A percentile compares a stretch with the other conserved stretches of the same genome.
These are phyloP conservation scores for Prinsepia uniflora DNA, from an alignment of 306 rosid genomes.

Conservation along the genomic window DNA sequence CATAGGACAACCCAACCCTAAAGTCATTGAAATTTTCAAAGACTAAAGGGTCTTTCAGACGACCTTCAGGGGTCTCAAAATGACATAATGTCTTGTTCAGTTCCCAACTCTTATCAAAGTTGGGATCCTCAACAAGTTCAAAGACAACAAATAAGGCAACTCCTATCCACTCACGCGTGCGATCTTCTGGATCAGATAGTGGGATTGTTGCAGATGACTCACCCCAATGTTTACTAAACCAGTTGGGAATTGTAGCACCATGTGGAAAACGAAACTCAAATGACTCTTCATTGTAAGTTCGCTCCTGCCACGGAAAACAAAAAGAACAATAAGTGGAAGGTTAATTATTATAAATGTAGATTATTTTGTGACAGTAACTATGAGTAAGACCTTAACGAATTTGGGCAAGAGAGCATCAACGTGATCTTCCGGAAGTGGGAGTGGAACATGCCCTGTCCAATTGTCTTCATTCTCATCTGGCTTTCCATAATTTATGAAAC, in stretches of 20 bases:
- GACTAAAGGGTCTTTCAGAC: neutral
- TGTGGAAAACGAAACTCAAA: neutral
- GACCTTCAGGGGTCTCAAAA: neutral
- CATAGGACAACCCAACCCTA: neutral
- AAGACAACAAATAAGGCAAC: neutral
- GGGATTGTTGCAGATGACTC: neutral
- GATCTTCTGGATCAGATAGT: slow-evolving; percentile 1
- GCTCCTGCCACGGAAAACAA: neutral
- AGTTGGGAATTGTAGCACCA: neutral
- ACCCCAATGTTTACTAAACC: neutral
- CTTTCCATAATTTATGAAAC: neutral
- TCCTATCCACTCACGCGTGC: neutral
- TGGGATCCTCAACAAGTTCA: neutral
- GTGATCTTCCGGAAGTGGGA: neutral
- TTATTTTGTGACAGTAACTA: too few species aligned
- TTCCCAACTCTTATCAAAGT: neutral
- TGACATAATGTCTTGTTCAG: neutral
- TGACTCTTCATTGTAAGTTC: neutral
- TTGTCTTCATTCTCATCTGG: neutral
- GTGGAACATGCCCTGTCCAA: neutral
- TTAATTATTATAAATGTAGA: too few species aligned
- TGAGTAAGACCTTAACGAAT: neutral
- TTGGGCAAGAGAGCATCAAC: neutral
- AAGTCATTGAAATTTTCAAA: neutral
- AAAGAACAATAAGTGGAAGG: neutral